phyloP scores from a whole-genome alignment of 495 filamentous ascomycete genomes.

The Elasticomyces elasticus region DNA sequence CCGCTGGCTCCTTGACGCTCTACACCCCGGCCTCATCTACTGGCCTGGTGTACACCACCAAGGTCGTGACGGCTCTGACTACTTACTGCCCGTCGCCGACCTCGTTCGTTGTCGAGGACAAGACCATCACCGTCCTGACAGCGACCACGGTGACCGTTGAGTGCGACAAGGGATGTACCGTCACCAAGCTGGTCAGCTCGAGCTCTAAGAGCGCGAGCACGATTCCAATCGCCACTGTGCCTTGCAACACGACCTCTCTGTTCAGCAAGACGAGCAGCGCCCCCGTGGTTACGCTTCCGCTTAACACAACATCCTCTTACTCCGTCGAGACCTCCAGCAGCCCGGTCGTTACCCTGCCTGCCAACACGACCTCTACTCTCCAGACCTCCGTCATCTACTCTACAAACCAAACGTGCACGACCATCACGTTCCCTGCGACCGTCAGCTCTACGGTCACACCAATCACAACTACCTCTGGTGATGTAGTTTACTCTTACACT shows the following conservation, averaged over 20 bases:
- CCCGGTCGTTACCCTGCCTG: not conserved
- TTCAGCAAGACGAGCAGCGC: not conserved
- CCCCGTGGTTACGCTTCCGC: not conserved
- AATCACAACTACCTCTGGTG: not conserved
- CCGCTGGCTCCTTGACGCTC: not conserved
- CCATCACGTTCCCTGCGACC: not conserved
- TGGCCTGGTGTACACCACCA: not conserved
- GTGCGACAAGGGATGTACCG: slow-evolving; percentile 6
- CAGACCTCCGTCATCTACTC: not conserved
- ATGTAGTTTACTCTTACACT: not conserved
- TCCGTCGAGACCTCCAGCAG: not conserved
- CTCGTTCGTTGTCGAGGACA: slow-evolving; percentile 5
- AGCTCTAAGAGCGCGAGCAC: not conserved
- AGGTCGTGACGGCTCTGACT: slow-evolving; percentile 13
- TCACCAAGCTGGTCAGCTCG: slow-evolving; percentile 1
- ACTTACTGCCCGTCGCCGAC: slow-evolving; percentile 15
- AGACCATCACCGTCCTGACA: slow-evolving; percentile 8
- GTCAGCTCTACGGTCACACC: not conserved
- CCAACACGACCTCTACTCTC: not conserved
- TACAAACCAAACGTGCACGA: not conserved
- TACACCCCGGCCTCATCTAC: not conserved
- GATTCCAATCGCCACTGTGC: not conserved
- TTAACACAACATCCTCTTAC: not conserved
- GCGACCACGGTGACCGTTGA: slow-evolving; percentile 10
- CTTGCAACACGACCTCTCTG: not conserved